Conservation (phyloP, 2,329 filamentous ascomycete genomes). For the Xylariales sp. region DNA sequence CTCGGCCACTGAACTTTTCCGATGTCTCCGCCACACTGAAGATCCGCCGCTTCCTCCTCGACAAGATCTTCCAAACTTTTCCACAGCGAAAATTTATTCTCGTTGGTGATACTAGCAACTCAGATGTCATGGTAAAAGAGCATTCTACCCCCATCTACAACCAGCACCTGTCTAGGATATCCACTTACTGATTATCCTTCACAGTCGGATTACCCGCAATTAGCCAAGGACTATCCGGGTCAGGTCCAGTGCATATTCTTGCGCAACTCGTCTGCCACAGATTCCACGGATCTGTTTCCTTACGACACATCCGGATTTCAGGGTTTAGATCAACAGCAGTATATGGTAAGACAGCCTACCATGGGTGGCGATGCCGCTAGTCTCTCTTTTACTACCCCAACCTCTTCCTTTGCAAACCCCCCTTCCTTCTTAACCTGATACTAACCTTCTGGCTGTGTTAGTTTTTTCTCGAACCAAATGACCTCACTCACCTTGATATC, state of each 20-base stretch:
- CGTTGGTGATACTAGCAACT: slow-evolving; percentile 72
- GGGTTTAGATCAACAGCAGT: slow-evolving; percentile 58
- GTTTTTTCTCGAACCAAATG: slow-evolving; percentile 70
- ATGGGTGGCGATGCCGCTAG: too few species aligned
- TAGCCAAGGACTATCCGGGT: slow-evolving; percentile 62
- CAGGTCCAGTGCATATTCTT: slow-evolving; percentile 77
- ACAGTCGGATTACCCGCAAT: slow-evolving; percentile 46
- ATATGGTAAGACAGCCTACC: slow-evolving; percentile 64
- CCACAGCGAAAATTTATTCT: slow-evolving; percentile 72
- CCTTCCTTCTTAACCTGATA: background rate
- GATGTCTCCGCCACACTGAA: slow-evolving; percentile 67
- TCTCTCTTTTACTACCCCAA: too few species aligned
- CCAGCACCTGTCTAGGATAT: too few species aligned
- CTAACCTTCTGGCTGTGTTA: background rate
- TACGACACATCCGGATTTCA: slow-evolving; percentile 73
- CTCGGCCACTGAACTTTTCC: slow-evolving; percentile 75
- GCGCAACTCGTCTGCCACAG: slow-evolving; percentile 69
- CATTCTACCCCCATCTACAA: too few species aligned
- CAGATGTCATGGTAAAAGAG: slow-evolving; percentile 60
- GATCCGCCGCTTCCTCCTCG: slow-evolving; percentile 65
- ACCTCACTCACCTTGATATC: slow-evolving; percentile 63
- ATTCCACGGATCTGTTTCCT: slow-evolving; percentile 62
- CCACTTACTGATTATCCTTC: too few species aligned
- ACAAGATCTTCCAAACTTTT: slow-evolving; percentile 71
- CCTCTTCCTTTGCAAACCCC: too few species aligned